A percentile compares a stretch with the other conserved stretches of the same genome.
phyloP scores from a whole-genome alignment of 306 rosid genomes.

The Senna tora region DNA sequence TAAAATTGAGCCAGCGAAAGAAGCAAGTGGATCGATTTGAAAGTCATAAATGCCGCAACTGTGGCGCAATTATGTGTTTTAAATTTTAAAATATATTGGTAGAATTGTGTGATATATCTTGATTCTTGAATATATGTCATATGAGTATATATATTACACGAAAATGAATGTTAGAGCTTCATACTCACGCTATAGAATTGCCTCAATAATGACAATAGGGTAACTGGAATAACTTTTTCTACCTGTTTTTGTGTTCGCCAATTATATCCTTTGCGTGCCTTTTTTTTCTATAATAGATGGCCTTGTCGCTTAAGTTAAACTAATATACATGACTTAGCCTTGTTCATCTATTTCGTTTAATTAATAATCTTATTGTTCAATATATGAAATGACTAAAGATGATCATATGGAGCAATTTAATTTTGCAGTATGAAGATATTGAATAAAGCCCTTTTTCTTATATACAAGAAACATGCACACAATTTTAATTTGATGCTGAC shows the following conservation, averaged over 20 bases:
- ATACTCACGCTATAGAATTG: neutral
- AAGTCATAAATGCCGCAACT: neutral
- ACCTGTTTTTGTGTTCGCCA: neutral
- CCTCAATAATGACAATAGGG: neutral
- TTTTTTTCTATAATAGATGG: conserved; percentile 11
- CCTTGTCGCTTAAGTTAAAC: conserved; percentile 22
- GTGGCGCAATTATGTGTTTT: neutral
- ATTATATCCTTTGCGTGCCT: conserved; percentile 16
- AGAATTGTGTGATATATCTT: too few relatives aligned
- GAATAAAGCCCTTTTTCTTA: neutral
- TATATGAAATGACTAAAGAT: neutral
- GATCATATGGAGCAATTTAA: neutral
- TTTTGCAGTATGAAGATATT: neutral
- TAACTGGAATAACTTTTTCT: neutral
- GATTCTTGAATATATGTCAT: too few relatives aligned
- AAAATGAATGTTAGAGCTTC: neutral
- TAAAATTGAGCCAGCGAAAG: neutral
- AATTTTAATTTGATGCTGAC: neutral
- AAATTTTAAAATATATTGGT: too few relatives aligned
- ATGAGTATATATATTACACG: too few relatives aligned
- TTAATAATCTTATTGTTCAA: neutral
- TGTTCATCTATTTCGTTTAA: too few relatives aligned
- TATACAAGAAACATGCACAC: too few relatives aligned
- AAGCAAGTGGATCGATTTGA: neutral
- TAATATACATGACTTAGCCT: neutral